These are phyloP conservation scores for Kondoa subrosea DNA, from an alignment of 768 basidiomycete species.

Conservation along the genomic window DNA sequence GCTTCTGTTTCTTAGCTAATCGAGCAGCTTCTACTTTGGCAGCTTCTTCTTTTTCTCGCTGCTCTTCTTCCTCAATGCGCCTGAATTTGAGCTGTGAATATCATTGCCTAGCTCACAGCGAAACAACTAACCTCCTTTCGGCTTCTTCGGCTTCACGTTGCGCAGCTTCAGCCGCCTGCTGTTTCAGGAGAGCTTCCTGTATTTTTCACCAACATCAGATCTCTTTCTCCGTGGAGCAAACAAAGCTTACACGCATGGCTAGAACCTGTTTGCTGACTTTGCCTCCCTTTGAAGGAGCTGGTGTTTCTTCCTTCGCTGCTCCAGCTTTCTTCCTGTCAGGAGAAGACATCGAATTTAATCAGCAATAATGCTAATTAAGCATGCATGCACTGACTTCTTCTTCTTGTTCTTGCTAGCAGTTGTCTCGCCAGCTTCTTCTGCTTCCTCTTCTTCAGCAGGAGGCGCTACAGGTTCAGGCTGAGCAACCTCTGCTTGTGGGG, in stretches of 20 bases:
- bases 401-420: conserved; percentile 28
- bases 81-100: conserved; percentile 25
- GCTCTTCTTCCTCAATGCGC: conserved; percentile 79
- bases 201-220: not conserved
- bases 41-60: conserved; percentile 83
- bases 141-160: conserved; percentile 57
- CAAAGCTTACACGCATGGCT: conserved; percentile 1
- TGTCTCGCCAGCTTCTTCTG: conserved; percentile 14
- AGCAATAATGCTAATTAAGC: not conserved
- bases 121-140: conserved; percentile 28
- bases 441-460: conserved; percentile 19
- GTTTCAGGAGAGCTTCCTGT: conserved; percentile 6
- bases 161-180: conserved; percentile 59
- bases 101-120: not conserved
- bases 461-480: conserved; percentile 16
- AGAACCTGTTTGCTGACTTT: conserved; percentile 5
- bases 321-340: conserved; percentile 28
- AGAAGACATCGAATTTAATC: not conserved
- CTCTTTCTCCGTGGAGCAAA: too few species aligned
- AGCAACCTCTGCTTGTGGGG: conserved; percentile 23
- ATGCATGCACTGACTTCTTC: conserved; percentile 24
- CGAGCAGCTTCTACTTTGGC: conserved; percentile 37
- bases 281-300: conserved; percentile 13
- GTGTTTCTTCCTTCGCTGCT: conserved; percentile 29
- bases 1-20: conserved; percentile 69